Conservation (phyloP, 495 filamentous ascomycete species). For the Tuber indicum region DNA sequence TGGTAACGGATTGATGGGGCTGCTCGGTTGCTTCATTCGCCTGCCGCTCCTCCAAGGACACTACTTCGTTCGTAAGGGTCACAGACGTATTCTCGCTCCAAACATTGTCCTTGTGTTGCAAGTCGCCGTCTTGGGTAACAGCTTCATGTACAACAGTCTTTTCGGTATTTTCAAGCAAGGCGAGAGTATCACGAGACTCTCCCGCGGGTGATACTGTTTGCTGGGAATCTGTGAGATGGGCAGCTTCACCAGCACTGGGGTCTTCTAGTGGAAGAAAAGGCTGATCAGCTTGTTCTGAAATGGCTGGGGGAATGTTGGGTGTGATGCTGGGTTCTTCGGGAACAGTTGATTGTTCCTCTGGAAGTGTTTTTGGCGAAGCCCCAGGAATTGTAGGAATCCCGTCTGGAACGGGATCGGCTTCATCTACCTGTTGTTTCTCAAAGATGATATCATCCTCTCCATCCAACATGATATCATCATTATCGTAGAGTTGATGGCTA, state of each 20-base stretch:
- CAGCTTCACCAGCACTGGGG: background rate
- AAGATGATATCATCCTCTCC: slow-evolving; percentile 37
- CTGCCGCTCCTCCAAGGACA: slow-evolving; percentile 26
- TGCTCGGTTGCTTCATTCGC: slow-evolving; percentile 17
- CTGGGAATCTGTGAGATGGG: background rate
- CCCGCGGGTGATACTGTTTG: background rate
- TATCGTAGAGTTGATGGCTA: slow-evolving; percentile 27
- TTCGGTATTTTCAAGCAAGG: background rate
- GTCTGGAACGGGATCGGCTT: background rate
- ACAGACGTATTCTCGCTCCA: slow-evolving; percentile 37
- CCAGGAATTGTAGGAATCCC: background rate
- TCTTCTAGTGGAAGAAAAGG: background rate
- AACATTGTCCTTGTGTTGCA: slow-evolving; percentile 25
- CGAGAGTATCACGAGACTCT: background rate
- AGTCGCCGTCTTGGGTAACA: slow-evolving; percentile 20
- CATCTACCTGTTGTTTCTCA: slow-evolving; percentile 12
- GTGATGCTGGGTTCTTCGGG: background rate
- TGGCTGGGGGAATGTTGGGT: background rate
- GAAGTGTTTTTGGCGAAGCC: background rate
- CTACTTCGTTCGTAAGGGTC: slow-evolving; percentile 31
- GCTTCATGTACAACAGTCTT: background rate
- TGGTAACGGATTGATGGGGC: slow-evolving; percentile 9
- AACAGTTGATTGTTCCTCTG: background rate
- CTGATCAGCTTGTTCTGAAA: background rate
- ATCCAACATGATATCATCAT: slow-evolving; percentile 41